These are phyloP conservation scores for Xylaria curta DNA, from an alignment of 495 filamentous ascomycete species.

Conservation along the genomic window DNA sequence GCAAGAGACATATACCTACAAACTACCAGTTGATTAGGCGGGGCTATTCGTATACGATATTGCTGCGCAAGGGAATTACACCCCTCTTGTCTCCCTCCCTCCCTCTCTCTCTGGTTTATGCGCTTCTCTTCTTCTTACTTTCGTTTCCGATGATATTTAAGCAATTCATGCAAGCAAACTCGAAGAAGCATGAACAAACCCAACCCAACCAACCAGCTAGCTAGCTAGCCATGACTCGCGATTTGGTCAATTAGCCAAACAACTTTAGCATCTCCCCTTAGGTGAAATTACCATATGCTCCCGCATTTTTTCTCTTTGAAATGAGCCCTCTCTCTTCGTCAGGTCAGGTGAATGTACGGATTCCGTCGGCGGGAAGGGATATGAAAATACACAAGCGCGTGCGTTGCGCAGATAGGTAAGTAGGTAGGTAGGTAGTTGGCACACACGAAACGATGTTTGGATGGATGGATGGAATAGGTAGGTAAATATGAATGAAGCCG, in stretches of 20 bases:
- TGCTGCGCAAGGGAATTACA: not conserved
- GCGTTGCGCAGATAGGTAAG: not conserved
- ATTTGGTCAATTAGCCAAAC: not conserved
- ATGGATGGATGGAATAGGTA: not conserved
- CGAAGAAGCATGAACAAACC: not conserved
- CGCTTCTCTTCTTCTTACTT: too few species aligned
- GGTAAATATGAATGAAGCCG: not conserved
- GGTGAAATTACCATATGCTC: not conserved
- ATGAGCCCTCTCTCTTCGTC: too few species aligned
- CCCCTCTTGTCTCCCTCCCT: not conserved
- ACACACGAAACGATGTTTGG: not conserved
- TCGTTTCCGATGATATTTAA: too few species aligned
- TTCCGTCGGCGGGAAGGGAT: not conserved
- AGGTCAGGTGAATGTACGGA: not conserved
- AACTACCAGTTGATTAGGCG: not conserved
- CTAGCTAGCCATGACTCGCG: not conserved
- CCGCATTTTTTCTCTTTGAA: not conserved
- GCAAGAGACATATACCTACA: not conserved
- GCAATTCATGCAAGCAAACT: not conserved
- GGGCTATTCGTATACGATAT: not conserved
- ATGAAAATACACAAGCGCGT: constrained; percentile 7
- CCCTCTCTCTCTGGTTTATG: too few species aligned
- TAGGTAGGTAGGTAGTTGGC: too few species aligned
- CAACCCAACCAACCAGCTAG: not conserved
- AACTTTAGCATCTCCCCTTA: not conserved